These are phyloP conservation scores for Trichoderma sp. DNA, from an alignment of 2,329 filamentous ascomycete species.

Conservation along the genomic window DNA sequence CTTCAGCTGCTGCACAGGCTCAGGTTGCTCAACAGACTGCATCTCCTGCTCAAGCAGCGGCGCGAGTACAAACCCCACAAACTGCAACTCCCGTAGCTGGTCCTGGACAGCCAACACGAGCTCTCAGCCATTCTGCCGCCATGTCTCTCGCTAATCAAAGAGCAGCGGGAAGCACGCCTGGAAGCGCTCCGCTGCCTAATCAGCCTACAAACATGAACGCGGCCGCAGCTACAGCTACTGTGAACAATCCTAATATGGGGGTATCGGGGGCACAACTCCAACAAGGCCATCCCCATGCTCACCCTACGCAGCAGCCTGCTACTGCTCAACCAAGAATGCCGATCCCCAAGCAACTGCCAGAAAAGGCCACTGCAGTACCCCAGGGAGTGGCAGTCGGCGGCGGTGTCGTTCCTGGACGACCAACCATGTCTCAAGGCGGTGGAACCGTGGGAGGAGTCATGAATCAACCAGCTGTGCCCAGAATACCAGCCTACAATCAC, in stretches of 20 bases:
- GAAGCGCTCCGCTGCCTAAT: constrained; percentile 35
- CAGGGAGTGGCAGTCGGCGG: constrained; percentile 70
- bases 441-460: constrained; percentile 79
- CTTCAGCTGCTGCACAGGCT: constrained; percentile 42
- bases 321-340: constrained; percentile 66
- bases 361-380: constrained; percentile 67
- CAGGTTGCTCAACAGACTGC: constrained; percentile 39
- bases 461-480: constrained; percentile 81
- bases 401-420: constrained; percentile 66
- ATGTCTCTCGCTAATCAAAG: constrained; percentile 51
- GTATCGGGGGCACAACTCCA: constrained; percentile 37
- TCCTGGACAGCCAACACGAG: constrained; percentile 41
- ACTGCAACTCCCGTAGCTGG: constrained; percentile 42
- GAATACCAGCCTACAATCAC: constrained; percentile 79
- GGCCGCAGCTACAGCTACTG: constrained; percentile 32
- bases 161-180: constrained; percentile 38
- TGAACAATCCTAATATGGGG: constrained; percentile 39
- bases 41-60: constrained; percentile 52
- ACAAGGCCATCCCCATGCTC: constrained; percentile 29
- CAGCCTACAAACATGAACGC: constrained; percentile 36
- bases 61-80: constrained; percentile 54
- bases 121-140: constrained; percentile 54
- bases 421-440: constrained; percentile 79
- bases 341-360: constrained; percentile 76
- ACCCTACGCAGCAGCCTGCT: constrained; percentile 40